A percentile compares a stretch with the other conserved stretches of the same genome.
phyloP scores from a whole-genome alignment of 192 early-diverging fungal species.

The Backusella morwellensis region DNA sequence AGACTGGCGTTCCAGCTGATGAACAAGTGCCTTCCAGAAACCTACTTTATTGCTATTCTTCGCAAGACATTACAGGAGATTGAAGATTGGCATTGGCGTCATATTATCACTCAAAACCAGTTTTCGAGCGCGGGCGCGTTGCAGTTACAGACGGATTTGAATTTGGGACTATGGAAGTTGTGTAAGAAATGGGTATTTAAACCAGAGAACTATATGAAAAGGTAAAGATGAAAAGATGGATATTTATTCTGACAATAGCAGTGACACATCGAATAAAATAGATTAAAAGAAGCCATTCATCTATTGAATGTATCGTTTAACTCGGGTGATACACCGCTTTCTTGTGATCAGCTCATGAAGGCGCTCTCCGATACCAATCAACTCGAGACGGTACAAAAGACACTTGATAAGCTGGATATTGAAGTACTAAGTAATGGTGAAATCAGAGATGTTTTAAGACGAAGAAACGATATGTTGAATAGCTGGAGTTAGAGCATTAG shows the following conservation, averaged over 20 bases:
- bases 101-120: constrained; percentile 49
- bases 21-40: constrained; percentile 28
- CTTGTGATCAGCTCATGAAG: constrained; percentile 18
- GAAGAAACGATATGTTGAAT: constrained; percentile 30
- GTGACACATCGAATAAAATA: neutral
- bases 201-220: constrained; percentile 49
- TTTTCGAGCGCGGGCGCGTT: constrained; percentile 47
- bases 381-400: neutral
- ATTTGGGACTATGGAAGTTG: constrained; percentile 44
- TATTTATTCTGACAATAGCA: neutral
- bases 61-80: constrained; percentile 42
- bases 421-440: constrained; percentile 21
- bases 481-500: constrained; percentile 9
- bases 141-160: constrained; percentile 47
- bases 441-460: constrained; percentile 27
- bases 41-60: constrained; percentile 38
- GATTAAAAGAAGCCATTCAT: constrained; percentile 29
- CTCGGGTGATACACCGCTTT: neutral
- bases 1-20: constrained; percentile 40
- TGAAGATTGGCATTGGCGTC: constrained; percentile 54
- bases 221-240: constrained; percentile 14
- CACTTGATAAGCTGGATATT: constrained; percentile 9
- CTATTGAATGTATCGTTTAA: constrained; percentile 21
- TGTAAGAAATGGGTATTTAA: constrained; percentile 44
- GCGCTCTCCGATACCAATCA: neutral